These are phyloP conservation scores for Tuber brumale DNA, from an alignment of 495 filamentous ascomycete species.

Conservation along the genomic window DNA sequence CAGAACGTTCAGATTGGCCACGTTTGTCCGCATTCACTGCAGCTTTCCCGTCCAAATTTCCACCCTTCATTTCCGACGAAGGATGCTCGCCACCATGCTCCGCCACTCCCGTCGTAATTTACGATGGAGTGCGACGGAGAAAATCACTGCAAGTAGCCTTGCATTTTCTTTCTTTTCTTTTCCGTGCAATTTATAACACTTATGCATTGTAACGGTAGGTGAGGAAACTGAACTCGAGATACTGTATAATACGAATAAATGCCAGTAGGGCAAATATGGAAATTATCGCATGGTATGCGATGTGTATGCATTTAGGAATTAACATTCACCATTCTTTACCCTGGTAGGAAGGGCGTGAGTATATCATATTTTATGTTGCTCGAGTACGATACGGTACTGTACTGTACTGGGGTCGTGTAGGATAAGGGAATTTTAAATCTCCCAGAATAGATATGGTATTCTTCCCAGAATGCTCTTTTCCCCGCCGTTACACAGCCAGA, in stretches of 20 bases:
- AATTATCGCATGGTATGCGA: neutral
- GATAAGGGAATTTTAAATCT: neutral
- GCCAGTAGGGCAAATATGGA: neutral
- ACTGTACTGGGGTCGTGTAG: neutral
- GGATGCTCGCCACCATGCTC: neutral
- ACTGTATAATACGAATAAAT: neutral
- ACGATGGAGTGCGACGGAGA: neutral
- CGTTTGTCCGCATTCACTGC: neutral
- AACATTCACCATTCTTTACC: no score
- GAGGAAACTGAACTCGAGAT: neutral
- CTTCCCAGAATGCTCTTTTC: neutral
- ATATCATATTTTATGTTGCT: no score
- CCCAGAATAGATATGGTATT: neutral
- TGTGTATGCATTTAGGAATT: neutral
- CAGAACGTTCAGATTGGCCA: neutral
- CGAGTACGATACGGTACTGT: no score
- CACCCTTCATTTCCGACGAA: neutral
- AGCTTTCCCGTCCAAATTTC: conserved; percentile 4
- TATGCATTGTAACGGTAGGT: neutral
- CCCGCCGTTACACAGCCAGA: neutral
- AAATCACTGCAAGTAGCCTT: neutral
- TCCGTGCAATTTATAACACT: neutral
- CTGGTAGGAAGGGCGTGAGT: no score
- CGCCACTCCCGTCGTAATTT: neutral
- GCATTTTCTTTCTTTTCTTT: neutral